Conservation (phyloP, 768 basidiomycete genomes). For the Boletus vermiculosoides region DNA sequence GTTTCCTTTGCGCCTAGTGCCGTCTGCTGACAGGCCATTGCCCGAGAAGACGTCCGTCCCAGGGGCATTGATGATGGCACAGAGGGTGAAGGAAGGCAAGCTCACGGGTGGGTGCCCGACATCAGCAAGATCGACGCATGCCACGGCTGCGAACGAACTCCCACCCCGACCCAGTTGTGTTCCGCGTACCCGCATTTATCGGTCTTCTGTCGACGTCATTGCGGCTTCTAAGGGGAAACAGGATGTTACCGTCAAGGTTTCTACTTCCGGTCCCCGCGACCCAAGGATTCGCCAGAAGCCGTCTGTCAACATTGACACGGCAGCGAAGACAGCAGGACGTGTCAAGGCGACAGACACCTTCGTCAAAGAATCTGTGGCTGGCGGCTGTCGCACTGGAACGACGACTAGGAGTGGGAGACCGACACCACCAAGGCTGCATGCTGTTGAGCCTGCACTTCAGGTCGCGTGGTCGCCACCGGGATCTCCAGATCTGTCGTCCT, state of each 20-base stretch:
- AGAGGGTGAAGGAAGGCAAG: not conserved
- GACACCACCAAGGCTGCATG: too few species aligned
- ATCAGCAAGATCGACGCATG: not conserved
- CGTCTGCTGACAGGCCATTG: too few species aligned
- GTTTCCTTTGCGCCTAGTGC: not conserved
- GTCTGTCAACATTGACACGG: too few species aligned
- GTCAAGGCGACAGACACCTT: too few species aligned
- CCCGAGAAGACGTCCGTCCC: not conserved
- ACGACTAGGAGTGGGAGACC: too few species aligned
- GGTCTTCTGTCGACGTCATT: not conserved
- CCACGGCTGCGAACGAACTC: not conserved
- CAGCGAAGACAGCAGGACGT: too few species aligned
- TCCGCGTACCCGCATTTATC: not conserved
- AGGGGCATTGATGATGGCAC: not conserved
- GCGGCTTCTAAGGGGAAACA: not conserved
- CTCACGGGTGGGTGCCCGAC: not conserved
- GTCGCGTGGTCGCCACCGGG: not conserved
- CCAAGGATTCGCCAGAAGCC: too few species aligned
- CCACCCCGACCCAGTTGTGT: slow-evolving; percentile 3
- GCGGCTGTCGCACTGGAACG: too few species aligned
- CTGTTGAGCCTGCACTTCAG: too few species aligned
- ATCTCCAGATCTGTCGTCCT: slow-evolving; percentile 1
- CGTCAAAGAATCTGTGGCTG: too few species aligned
- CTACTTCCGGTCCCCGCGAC: too few species aligned
- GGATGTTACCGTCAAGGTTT: not conserved